Base-by-base conservation (phyloP, 202 grass and related monocot species). In the Schoenoplectus triqueter region DNA sequence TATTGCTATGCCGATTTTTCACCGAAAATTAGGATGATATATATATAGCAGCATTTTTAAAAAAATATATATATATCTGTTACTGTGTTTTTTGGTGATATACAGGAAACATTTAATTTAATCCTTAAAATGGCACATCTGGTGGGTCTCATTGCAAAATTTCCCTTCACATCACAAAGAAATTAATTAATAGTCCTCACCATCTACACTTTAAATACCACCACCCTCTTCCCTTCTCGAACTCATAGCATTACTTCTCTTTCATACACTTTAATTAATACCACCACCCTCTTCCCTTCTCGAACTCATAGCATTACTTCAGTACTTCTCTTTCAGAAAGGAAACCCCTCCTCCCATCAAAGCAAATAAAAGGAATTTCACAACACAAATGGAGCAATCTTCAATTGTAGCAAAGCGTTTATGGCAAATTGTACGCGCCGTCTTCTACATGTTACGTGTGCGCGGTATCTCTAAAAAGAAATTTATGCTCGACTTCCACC, bases 381-480 rank as follows among this genome's bases (percentile, higher is more conserved):
- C 19, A n/a, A 83, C 73, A 78, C 6, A 46, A 19, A 92, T 92
- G 90, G 90, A 94, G 90, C 31, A 86, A 3, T 70, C 67, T 62
- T 50, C 88, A 46, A 60, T 78, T 17, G 49, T 92, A 85, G 85
- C 88, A 55, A 84, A 91, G 66, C 86, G 93, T 20, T 61, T 95
- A 55, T 94, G 91, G 93, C 87, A 81, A 84, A 87, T 92, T 47
- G 84, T 98, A 19, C 84, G 93, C 9, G 86, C 90, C 81, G 87
- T 88, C 66, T 91, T 93, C 64, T 90, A 91, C 91, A 86, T 98
- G 93, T 80, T 98, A 71, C 90, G 93, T 13, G 69, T 90, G 15
- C 81, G 81, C 10, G 65, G 90, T 76, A 68, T 98, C 88, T 80
- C 89, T 5, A 98, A 92, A 85, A 84, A 90, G 67, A 98, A 98